Conservation (phyloP, 2,329 filamentous ascomycete species). For the Herpotrichia juniperi region DNA sequence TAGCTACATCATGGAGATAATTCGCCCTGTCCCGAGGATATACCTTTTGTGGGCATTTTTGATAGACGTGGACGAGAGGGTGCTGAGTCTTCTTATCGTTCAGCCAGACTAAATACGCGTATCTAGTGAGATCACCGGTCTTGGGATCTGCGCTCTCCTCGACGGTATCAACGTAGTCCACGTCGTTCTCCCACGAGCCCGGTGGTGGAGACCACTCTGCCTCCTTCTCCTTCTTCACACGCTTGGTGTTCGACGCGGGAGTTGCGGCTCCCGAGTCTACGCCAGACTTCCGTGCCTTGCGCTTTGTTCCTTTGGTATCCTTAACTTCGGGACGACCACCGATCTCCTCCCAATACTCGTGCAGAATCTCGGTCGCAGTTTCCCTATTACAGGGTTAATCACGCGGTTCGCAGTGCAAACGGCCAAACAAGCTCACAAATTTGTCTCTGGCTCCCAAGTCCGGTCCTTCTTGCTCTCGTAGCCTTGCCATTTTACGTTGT, state of each 20-base stretch:
- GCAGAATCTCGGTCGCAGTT: conserved; percentile 60
- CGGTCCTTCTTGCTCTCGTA: conserved; percentile 72
- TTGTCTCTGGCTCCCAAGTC: conserved; percentile 82
- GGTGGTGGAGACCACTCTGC: conserved; percentile 69
- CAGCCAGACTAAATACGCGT: conserved; percentile 76
- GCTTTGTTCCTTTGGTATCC: conserved; percentile 61
- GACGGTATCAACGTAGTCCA: conserved; percentile 73
- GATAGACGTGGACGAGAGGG: conserved; percentile 69
- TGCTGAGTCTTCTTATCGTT: conserved; percentile 77
- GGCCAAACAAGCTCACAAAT: conserved; percentile 58
- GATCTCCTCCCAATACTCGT: conserved; percentile 66
- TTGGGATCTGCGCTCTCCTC: conserved; percentile 60
- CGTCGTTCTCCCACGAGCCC: conserved; percentile 78
- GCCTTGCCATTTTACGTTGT: conserved; percentile 82
- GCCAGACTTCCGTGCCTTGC: conserved; percentile 38
- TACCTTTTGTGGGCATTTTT: conserved; percentile 78
- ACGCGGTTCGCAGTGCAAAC: background rate
- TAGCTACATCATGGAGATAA: background rate
- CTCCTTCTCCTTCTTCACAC: conserved; percentile 52
- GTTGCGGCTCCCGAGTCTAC: conserved; percentile 30
- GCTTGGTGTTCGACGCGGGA: conserved; percentile 29
- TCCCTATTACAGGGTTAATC: conserved; percentile 23
- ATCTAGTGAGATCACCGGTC: conserved; percentile 58
- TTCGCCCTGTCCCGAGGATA: background rate
- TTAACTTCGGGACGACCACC: conserved; percentile 67